Evolutionary conservation across 2,329 filamentous ascomycete species (phyloP), one percentile per base, ranked within the genome.

Genomic region (Fusarium illudens): DNA sequence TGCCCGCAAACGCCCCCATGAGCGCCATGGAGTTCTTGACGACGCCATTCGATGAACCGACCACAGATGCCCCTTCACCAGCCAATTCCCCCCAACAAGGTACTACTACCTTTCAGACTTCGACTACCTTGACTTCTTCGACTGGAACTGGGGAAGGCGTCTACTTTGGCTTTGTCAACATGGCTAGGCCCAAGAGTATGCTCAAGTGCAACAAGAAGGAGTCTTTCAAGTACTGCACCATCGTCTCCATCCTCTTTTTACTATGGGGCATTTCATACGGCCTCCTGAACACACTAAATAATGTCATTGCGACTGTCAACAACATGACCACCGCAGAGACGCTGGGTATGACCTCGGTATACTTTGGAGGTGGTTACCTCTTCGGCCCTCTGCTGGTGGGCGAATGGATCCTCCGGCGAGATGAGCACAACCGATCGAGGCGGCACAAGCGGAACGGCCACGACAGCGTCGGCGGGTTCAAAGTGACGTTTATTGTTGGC

Each of bases 221-320:
- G 65, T 92, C 90, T 0, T 80, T 92, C 68, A 91, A 89, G 67
- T 92, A 93, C 67, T 90, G 92, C 73, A 84, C 86, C 15, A 83
- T 93, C 66, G 93, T 96, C 20, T 92, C 92, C 1, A 86, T 94
- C 7, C 82, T 97, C 0, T 97, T 97, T 79, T 89, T 97, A 67
- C 82, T 97, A 3, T 97, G 93, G 94, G 94, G 94, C 0, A 91
- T 97, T 60, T 94, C 93, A 0, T 97, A 97, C 71, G 94, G 94
- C 1, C 84, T 97, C 2, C 83, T 97, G 6, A 93, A 96, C 73
- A 91, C 90, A 0, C 85, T 97, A 27, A 97, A 97, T 75, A 85
- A 84, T 19, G 88, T 88, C 22, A 89, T 93, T 54, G 87, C 90
- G 33, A 75, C 79, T 12, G 85, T 93, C 6, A 85, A 89, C 13